These are phyloP conservation scores for Globisporangium cederbergense DNA, from an alignment of 352 stramenopile genomes.

Conservation along the genomic window DNA sequence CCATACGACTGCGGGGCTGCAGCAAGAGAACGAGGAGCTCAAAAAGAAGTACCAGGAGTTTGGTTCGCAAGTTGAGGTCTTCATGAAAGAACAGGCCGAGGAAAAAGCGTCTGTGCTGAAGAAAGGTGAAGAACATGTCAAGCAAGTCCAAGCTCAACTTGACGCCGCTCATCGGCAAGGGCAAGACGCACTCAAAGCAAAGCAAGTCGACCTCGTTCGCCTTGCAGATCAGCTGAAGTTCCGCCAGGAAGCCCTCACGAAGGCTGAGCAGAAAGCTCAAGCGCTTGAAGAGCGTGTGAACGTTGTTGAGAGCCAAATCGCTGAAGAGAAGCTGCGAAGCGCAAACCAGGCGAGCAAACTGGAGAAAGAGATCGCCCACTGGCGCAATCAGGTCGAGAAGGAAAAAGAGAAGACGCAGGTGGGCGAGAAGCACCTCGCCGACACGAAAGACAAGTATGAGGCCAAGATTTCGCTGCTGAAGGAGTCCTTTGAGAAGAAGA, in stretches of 20 bases:
- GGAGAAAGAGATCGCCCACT: slow-evolving; percentile 58
- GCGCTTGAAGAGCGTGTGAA: slow-evolving; percentile 35
- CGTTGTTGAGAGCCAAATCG: slow-evolving; percentile 26
- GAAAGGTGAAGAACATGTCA: slow-evolving; percentile 32
- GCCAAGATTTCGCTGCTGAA: slow-evolving; percentile 43
- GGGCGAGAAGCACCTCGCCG: slow-evolving; percentile 24
- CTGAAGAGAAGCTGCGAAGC: slow-evolving; percentile 40
- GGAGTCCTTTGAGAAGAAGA: slow-evolving; percentile 42
- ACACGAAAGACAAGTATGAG: slow-evolving; percentile 49
- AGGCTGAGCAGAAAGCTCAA: slow-evolving; percentile 47
- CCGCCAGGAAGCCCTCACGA: slow-evolving; percentile 45
- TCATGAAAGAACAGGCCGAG: slow-evolving; percentile 68
- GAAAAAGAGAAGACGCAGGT: slow-evolving; percentile 39
- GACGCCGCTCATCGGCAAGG: slow-evolving; percentile 31
- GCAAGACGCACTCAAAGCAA: slow-evolving; percentile 42
- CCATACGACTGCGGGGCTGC: slow-evolving; percentile 25
- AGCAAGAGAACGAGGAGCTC: slow-evolving; percentile 56
- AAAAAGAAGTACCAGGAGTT: slow-evolving; percentile 74
- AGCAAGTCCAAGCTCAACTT: slow-evolving; percentile 35
- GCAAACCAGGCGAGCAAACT: slow-evolving; percentile 35
- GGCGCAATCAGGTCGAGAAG: slow-evolving; percentile 38
- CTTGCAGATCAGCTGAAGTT: slow-evolving; percentile 55
- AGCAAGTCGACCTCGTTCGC: slow-evolving; percentile 49
- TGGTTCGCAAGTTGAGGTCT: slow-evolving; percentile 62
- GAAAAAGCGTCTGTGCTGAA: slow-evolving; percentile 35